Percentiles rank a stretch among this genome's conserved stretches.
phyloP scores from a whole-genome alignment of 257 asterid genomes.

The Forsythia suspensa region DNA sequence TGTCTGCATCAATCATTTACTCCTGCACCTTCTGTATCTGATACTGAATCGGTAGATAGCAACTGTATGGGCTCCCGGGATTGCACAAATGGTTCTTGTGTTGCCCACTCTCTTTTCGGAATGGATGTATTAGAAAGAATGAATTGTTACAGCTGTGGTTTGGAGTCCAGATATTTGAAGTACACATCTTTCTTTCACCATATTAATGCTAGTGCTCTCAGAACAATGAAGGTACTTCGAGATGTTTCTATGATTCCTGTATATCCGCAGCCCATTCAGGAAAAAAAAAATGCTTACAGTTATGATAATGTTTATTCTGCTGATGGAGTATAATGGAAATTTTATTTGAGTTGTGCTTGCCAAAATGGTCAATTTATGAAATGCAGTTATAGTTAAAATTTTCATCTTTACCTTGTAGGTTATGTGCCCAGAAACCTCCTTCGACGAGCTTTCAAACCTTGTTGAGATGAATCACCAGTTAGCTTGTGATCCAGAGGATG shows the following conservation, averaged over 20 bases:
- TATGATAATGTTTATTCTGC: constrained; percentile 10
- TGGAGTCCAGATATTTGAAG: constrained; percentile 87
- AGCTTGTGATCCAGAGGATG: constrained; percentile 87
- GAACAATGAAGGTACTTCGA: constrained; percentile 81
- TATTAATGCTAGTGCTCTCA: constrained; percentile 89
- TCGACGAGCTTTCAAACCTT: constrained; percentile 76
- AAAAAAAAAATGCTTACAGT: background rate
- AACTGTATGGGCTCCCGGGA: constrained; percentile 71
- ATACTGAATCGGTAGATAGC: constrained; percentile 61
- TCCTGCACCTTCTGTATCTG: constrained; percentile 45
- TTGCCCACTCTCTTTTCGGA: constrained; percentile 88
- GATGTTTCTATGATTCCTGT: background rate
- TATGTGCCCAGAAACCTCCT: constrained; percentile 76
- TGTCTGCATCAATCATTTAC: constrained; percentile 86
- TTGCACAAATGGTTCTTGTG: constrained; percentile 65
- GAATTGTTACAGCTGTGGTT: constrained; percentile 80
- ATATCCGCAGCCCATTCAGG: background rate
- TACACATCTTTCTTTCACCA: constrained; percentile 90
- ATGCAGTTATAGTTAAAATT: constrained; percentile 12
- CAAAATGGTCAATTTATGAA: constrained; percentile 18
- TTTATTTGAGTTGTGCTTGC: constrained; percentile 17
- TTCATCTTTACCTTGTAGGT: constrained; percentile 48
- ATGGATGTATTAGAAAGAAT: constrained; percentile 87
- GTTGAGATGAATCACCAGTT: constrained; percentile 96
- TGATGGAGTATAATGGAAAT: constrained; percentile 3